These are phyloP conservation scores for Bipolaris cookei DNA, from an alignment of 2,329 filamentous ascomycete species.

Conservation along the genomic window DNA sequence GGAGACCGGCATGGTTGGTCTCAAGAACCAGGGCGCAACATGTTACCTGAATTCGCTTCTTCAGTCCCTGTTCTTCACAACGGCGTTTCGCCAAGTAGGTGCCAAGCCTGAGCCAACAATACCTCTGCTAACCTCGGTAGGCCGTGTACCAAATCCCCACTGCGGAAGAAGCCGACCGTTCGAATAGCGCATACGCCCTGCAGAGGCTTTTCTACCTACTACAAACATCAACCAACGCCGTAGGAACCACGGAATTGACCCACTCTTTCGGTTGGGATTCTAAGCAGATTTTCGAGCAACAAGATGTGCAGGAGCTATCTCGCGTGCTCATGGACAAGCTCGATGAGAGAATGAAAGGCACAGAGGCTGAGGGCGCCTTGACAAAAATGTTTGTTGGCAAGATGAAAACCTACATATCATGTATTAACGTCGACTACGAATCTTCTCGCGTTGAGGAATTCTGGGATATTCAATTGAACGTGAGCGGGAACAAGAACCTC, in stretches of 20 bases:
- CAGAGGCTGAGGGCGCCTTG: conserved; percentile 84
- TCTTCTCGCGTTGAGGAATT: conserved; percentile 96
- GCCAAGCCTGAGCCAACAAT: too few species aligned
- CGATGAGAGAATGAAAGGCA: conserved; percentile 98
- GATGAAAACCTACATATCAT: conserved; percentile 98
- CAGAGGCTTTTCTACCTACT: conserved; percentile 94
- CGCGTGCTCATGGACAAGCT: conserved; percentile 96
- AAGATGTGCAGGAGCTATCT: conserved; percentile 96
- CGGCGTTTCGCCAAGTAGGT: conserved; percentile 86
- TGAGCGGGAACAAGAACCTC: conserved; percentile 89
- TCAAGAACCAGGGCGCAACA: conserved; percentile 91
- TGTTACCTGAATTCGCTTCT: conserved; percentile 61
- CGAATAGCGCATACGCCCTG: conserved; percentile 90
- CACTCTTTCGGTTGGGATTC: conserved; percentile 99
- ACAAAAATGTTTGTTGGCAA: conserved; percentile 94
- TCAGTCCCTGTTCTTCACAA: conserved; percentile 61
- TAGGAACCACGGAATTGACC: conserved; percentile 90
- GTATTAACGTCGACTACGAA: conserved; percentile 98
- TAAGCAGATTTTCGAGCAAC: conserved; percentile 96
- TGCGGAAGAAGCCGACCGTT: conserved; percentile 76
- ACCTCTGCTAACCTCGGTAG: conserved; percentile 52
- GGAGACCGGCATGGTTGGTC: conserved; percentile 93
- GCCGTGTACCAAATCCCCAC: conserved; percentile 98
- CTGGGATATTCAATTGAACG: conserved; percentile 98
- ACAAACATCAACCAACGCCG: conserved; percentile 82